A percentile compares a stretch with the other conserved stretches of the same genome.
Evolutionary conservation across 2,329 filamentous ascomycete species (phyloP).

Genomic region (Aurifilum marmelostoma): DNA sequence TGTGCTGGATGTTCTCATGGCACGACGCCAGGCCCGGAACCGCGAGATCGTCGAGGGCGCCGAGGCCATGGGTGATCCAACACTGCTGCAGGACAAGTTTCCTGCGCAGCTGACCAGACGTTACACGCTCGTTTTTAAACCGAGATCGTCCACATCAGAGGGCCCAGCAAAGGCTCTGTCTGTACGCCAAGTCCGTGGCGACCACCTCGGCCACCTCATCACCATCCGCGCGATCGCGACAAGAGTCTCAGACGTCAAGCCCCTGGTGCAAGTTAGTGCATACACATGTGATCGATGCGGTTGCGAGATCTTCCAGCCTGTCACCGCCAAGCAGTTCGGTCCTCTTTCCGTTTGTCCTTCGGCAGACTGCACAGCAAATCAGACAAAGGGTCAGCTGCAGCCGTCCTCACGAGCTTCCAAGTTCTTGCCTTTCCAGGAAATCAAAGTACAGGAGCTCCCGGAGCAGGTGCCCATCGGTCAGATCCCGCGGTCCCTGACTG

Average conservation of each 20-base stretch:
- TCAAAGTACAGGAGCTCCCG: conserved; percentile 99
- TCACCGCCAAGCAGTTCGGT: conserved; percentile 87
- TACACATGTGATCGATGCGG: conserved; percentile 98
- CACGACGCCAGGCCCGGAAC: conserved; percentile 84
- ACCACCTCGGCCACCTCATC: conserved; percentile 90
- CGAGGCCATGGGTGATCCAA: conserved; percentile 66
- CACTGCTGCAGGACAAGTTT: conserved; percentile 75
- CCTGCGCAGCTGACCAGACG: conserved; percentile 89
- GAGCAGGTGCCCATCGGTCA: conserved; percentile 98
- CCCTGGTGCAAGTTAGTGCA: conserved; percentile 94
- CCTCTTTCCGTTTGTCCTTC: conserved; percentile 88
- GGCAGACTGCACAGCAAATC: conserved; percentile 85
- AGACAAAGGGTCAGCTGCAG: conserved; percentile 90
- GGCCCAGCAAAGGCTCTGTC: conserved; percentile 70
- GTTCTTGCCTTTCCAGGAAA: conserved; percentile 95
- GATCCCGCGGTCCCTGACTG: conserved; percentile 87
- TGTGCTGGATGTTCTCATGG: conserved; percentile 95
- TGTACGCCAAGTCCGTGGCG: conserved; percentile 90
- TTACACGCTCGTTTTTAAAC: conserved; percentile 97
- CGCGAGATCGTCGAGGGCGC: conserved; percentile 71
- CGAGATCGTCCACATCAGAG: conserved; percentile 72
- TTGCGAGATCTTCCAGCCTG: conserved; percentile 95
- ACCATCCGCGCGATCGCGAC: conserved; percentile 94
- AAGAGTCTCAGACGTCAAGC: conserved; percentile 96
- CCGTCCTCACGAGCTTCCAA: conserved; percentile 95